phyloP scores from a whole-genome alignment of 331 rosid species.

The Malus hybrid region DNA sequence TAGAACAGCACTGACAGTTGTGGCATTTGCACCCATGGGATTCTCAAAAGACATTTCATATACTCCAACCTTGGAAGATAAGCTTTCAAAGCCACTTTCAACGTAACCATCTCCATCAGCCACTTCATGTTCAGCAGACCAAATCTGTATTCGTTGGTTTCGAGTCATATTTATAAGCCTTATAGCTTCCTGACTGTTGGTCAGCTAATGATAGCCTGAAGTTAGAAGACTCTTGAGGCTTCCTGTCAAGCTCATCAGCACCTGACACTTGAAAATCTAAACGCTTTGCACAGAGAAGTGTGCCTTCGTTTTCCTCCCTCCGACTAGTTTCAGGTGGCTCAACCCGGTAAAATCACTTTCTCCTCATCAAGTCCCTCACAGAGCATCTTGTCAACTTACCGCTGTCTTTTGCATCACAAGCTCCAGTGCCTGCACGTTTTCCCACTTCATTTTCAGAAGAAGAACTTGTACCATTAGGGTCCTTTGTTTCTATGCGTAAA shows the following conservation, averaged over 20 bases:
- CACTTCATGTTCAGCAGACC: slow-evolving; percentile 11
- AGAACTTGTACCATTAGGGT: slow-evolving; percentile 22
- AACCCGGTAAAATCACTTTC: slow-evolving; percentile 49
- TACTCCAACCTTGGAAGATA: slow-evolving; percentile 17
- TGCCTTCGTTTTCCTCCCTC: slow-evolving; percentile 22
- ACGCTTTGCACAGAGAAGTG: slow-evolving; percentile 18
- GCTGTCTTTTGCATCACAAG: slow-evolving; percentile 27
- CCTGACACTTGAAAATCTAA: slow-evolving; percentile 22
- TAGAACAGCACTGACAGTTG: slow-evolving; percentile 10
- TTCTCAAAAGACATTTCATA: slow-evolving; percentile 21
- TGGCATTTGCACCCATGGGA: slow-evolving; percentile 14
- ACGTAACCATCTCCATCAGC: too few relatives aligned
- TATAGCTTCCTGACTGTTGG: slow-evolving; percentile 19
- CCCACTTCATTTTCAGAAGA: slow-evolving; percentile 20
- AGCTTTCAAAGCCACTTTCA: slow-evolving; percentile 12
- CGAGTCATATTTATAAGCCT: slow-evolving; percentile 11
- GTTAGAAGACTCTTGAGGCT: slow-evolving; percentile 8
- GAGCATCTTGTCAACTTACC: slow-evolving; percentile 40
- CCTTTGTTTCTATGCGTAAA: slow-evolving; percentile 20
- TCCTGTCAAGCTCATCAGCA: slow-evolving; percentile 8
- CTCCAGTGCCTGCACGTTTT: slow-evolving; percentile 18
- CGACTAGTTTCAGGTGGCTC: slow-evolving; percentile 39
- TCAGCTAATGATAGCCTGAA: slow-evolving; percentile 20
- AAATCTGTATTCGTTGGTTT: slow-evolving; percentile 14
- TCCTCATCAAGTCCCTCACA: slow-evolving; percentile 85